phyloP scores from a whole-genome alignment of 176 grass and related monocot genomes.

The Eragrostis curvula region DNA sequence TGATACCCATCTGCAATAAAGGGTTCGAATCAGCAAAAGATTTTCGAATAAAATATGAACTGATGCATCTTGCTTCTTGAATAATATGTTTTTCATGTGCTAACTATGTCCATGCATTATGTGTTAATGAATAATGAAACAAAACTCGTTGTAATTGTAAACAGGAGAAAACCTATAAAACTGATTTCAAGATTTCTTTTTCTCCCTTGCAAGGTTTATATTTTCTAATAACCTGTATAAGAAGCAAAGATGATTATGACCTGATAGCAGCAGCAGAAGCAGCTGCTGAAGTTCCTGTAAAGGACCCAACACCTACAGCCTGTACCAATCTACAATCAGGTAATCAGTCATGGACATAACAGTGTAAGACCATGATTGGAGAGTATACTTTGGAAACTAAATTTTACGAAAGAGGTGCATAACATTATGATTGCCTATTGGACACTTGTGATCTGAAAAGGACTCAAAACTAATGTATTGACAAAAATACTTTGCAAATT shows the following conservation, averaged over 20 bases:
- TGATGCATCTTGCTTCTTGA: background rate
- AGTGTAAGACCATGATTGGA: slow-evolving; percentile 41
- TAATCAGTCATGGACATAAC: slow-evolving; percentile 40
- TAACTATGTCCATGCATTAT: slow-evolving; percentile 2
- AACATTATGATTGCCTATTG: slow-evolving; percentile 1
- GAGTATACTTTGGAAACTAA: slow-evolving; percentile 30
- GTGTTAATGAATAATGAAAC: slow-evolving; percentile 1
- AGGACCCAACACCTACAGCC: slow-evolving; percentile 94
- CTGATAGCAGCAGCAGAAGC: slow-evolving; percentile 96
- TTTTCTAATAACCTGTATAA: background rate
- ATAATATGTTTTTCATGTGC: slow-evolving; percentile 18
- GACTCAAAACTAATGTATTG: slow-evolving; percentile 1
- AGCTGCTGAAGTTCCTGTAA: slow-evolving; percentile 80
- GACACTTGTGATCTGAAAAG: background rate
- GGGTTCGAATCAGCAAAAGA: slow-evolving; percentile 31
- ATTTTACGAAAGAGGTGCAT: background rate
- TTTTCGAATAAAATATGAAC: slow-evolving; percentile 16
- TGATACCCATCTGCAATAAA: slow-evolving; percentile 82
- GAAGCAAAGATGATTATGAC: slow-evolving; percentile 45
- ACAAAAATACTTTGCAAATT: too few species aligned
- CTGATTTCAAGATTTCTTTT: slow-evolving; percentile 4
- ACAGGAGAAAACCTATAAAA: slow-evolving; percentile 5
- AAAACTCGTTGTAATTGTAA: background rate
- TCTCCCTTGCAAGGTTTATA: background rate
- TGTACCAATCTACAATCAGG: slow-evolving; percentile 61